These are phyloP conservation scores for Aphanomyces astaci DNA, from an alignment of 352 stramenopile species.

Conservation along the genomic window DNA sequence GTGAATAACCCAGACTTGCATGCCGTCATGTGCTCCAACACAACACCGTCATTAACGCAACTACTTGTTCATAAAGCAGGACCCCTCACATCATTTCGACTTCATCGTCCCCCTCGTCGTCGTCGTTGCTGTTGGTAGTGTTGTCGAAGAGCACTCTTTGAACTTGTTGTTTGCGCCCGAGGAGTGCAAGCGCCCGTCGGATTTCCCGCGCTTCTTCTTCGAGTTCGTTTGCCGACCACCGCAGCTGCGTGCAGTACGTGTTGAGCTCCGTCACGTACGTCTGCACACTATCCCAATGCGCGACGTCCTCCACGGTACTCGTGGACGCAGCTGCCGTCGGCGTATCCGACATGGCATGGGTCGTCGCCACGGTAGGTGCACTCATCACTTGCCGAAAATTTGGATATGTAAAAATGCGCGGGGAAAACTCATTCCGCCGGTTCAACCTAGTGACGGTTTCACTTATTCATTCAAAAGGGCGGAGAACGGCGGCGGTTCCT, in stretches of 20 bases:
- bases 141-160: not conserved
- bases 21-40: not conserved
- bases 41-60: not conserved
- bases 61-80: not conserved
- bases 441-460: too few species aligned
- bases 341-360: not conserved
- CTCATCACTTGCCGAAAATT: not conserved
- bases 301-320: not conserved
- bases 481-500: too few species aligned
- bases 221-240: not conserved
- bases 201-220: slow-evolving; percentile 1
- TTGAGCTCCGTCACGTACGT: not conserved
- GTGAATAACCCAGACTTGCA: too few species aligned
- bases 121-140: not conserved
- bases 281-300: slow-evolving; percentile 2
- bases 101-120: not conserved
- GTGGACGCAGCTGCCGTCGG: not conserved
- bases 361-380: not conserved
- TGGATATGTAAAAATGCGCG: not conserved
- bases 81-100: not conserved
- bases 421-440: too few species aligned
- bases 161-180: not conserved
- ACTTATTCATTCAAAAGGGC: too few species aligned
- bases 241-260: not conserved
- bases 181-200: not conserved